These are phyloP conservation scores for Puccinia hordei DNA, from an alignment of 1,284 basidiomycete species.

Conservation along the genomic window DNA sequence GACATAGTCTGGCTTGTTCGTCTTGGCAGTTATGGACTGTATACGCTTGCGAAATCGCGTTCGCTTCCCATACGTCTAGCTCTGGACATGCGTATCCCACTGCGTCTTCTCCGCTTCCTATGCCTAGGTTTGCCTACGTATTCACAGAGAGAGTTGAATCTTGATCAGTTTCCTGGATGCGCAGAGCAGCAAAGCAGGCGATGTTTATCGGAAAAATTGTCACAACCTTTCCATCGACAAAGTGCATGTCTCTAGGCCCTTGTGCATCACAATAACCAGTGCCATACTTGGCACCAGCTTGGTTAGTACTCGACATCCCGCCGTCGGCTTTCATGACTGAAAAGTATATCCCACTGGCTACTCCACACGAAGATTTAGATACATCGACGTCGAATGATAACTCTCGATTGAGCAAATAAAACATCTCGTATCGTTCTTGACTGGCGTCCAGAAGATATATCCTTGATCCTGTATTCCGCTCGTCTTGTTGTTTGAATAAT, in stretches of 20 bases:
- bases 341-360: conserved; percentile 61
- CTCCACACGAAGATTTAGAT: conserved; percentile 45
- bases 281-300: conserved; percentile 16
- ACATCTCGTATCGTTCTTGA: not conserved
- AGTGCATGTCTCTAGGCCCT: conserved; percentile 64
- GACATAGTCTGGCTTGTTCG: not conserved
- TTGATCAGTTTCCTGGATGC: too few relatives aligned
- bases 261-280: conserved; percentile 60
- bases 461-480: not conserved
- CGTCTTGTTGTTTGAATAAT: not conserved
- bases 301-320: conserved; percentile 49
- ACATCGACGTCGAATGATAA: conserved; percentile 37
- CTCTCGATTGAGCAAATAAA: conserved; percentile 15
- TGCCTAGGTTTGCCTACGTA: not conserved
- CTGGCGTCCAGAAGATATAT: conserved; percentile 5
- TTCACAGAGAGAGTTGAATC: not conserved
- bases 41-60: conserved; percentile 33
- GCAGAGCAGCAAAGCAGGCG: too few relatives aligned
- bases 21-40: conserved; percentile 23
- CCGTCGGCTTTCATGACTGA: conserved; percentile 57
- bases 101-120: conserved; percentile 56
- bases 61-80: conserved; percentile 62
- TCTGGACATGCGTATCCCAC: conserved; percentile 62
- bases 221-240: conserved; percentile 65
- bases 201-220: conserved; percentile 2